A percentile compares a stretch with the other conserved stretches of the same genome.
phyloP scores from a whole-genome alignment of 2,329 filamentous ascomycete genomes.

The Calonectria pteridis region DNA sequence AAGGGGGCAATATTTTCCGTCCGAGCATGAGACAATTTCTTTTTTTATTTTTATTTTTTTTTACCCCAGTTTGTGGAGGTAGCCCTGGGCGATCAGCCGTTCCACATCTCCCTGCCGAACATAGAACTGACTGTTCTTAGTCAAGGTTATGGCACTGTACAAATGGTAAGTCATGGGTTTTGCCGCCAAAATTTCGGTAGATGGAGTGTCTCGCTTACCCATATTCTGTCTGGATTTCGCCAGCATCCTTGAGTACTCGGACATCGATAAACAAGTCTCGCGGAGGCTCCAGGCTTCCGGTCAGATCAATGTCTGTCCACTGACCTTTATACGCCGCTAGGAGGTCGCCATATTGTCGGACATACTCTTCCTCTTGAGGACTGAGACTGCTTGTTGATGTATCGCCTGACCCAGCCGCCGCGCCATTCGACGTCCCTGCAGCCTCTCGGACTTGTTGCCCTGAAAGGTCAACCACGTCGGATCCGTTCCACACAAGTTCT shows the following conservation, averaged over 20 bases:
- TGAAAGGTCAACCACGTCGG: conserved; percentile 81
- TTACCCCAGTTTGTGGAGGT: conserved; percentile 90
- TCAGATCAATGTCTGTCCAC: conserved; percentile 98
- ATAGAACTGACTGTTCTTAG: conserved; percentile 98
- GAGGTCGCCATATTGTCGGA: conserved; percentile 90
- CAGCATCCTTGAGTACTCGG: conserved; percentile 93
- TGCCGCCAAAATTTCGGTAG: not conserved
- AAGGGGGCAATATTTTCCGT: not conserved
- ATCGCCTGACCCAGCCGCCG: conserved; percentile 55
- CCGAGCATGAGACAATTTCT: not conserved
- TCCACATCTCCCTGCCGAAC: conserved; percentile 97
- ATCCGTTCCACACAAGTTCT: conserved; percentile 91
- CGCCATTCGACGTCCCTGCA: conserved; percentile 47
- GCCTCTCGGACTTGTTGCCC: conserved; percentile 65
- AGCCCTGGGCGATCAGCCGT: conserved; percentile 92
- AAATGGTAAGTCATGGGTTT: conserved; percentile 32
- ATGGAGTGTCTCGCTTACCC: conserved; percentile 71
- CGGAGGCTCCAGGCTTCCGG: conserved; percentile 93
- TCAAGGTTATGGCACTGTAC: conserved; percentile 88
- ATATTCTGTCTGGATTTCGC: conserved; percentile 99
- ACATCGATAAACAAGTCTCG: conserved; percentile 97
- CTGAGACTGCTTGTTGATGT: conserved; percentile 81
- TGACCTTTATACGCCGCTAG: conserved; percentile 97
- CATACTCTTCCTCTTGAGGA: conserved; percentile 96
- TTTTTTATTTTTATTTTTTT: not conserved